Evolutionary conservation across 257 asterid species (phyloP).

Genomic region (Prunella vulgaris): DNA sequence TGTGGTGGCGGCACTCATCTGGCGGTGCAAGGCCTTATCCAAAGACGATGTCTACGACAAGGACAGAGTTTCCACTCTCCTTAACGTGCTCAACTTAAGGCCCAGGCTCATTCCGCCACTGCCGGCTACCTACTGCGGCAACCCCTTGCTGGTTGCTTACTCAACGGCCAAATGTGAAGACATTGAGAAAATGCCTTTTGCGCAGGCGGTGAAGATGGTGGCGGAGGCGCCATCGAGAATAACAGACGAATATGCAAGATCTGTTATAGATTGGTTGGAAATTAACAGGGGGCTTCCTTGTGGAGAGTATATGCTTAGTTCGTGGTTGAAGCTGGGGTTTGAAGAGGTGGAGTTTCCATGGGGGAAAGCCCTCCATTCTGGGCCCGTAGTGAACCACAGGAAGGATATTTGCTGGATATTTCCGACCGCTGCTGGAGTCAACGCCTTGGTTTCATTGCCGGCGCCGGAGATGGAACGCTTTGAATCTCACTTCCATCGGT

Average conservation of each 20-base stretch:
- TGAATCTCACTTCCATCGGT: constrained; percentile 3
- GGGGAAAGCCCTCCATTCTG: constrained; percentile 60
- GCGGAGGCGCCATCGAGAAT: constrained; percentile 38
- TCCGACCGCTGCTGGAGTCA: constrained; percentile 24
- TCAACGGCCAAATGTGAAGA: constrained; percentile 41
- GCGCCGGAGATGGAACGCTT: constrained; percentile 29
- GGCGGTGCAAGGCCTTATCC: constrained; percentile 73
- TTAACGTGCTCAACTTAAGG: constrained; percentile 55
- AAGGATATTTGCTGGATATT: constrained; percentile 38
- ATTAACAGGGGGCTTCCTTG: constrained; percentile 58
- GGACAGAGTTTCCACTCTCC: constrained; percentile 37
- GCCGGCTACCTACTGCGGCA: constrained; percentile 53
- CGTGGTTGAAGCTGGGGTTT: constrained; percentile 72
- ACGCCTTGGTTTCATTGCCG: constrained; percentile 36
- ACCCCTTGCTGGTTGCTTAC: constrained; percentile 47
- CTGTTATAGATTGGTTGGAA: constrained; percentile 70
- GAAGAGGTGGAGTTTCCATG: constrained; percentile 57
- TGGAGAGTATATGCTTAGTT: constrained; percentile 71
- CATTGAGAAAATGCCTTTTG: constrained; percentile 25
- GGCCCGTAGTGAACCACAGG: constrained; percentile 49
- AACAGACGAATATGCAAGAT: constrained; percentile 56
- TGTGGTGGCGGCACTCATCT: constrained; percentile 44
- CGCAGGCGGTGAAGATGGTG: constrained; percentile 43
- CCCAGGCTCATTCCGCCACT: constrained; percentile 54
- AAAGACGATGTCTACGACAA: neutral